Conservation (phyloP, 345 rosid species). For the Pugionium dolabratum region DNA sequence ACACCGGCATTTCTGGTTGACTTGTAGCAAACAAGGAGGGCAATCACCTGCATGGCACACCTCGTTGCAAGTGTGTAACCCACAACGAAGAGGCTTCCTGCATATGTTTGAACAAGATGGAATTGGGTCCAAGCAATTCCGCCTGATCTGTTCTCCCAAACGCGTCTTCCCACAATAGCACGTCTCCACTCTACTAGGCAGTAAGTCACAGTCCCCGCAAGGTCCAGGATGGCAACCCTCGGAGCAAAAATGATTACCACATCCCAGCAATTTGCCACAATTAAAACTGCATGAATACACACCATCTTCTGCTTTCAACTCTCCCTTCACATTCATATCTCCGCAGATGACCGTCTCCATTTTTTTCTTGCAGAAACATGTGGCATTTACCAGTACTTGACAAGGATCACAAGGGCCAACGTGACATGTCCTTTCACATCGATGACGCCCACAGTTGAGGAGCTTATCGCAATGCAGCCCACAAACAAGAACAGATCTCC, state of each 20-base stretch:
- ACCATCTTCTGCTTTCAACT: constrained; percentile 67
- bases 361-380: constrained; percentile 83
- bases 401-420: constrained; percentile 86
- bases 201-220: constrained; percentile 72
- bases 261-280: constrained; percentile 63
- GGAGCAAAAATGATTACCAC: constrained; percentile 71
- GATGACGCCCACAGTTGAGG: constrained; percentile 78
- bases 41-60: constrained; percentile 88
- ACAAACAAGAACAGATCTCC: constrained; percentile 68
- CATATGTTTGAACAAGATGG: constrained; percentile 69
- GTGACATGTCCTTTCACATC: constrained; percentile 68
- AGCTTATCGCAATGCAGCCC: constrained; percentile 75
- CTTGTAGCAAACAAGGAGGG: constrained; percentile 65
- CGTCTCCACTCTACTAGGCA: constrained; percentile 66
- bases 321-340: constrained; percentile 82
- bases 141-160: constrained; percentile 60
- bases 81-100: constrained; percentile 70
- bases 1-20: constrained; percentile 80
- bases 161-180: constrained; percentile 84
- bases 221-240: constrained; percentile 84
- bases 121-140: constrained; percentile 83
- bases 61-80: constrained; percentile 64
- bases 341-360: constrained; percentile 74
- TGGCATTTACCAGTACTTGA: constrained; percentile 61
- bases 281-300: constrained; percentile 67